Conservation (phyloP, 768 basidiomycete species). For the Lyophyllum decastes region DNA sequence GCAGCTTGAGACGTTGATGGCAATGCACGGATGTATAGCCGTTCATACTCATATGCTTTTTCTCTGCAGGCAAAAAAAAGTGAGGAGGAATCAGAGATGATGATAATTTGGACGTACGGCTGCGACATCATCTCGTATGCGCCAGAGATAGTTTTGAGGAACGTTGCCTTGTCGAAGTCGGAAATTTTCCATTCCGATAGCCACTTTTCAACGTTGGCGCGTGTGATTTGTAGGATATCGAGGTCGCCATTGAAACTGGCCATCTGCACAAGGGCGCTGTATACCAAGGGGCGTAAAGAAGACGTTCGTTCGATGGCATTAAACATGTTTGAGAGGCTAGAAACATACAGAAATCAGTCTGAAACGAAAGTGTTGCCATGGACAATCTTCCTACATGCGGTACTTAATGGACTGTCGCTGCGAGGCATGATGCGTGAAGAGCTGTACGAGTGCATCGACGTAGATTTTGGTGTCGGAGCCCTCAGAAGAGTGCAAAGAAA, state of each 20-base stretch:
- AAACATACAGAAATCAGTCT: slow-evolving; percentile 8
- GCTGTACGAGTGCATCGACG: slow-evolving; percentile 53
- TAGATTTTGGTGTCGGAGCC: slow-evolving; percentile 56
- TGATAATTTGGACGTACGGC: slow-evolving; percentile 44
- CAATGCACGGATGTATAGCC: slow-evolving; percentile 63
- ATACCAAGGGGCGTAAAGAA: slow-evolving; percentile 62
- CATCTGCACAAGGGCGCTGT: slow-evolving; percentile 58
- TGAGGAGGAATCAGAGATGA: not conserved
- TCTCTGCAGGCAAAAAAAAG: slow-evolving; percentile 36
- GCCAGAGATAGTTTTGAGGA: slow-evolving; percentile 65
- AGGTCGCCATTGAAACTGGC: slow-evolving; percentile 65
- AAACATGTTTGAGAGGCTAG: slow-evolving; percentile 80
- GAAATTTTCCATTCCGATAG: slow-evolving; percentile 73
- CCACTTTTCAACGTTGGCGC: slow-evolving; percentile 72
- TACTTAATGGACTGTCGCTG: slow-evolving; percentile 66
- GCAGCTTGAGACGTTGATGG: slow-evolving; percentile 53
- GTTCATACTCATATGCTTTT: slow-evolving; percentile 63
- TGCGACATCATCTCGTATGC: slow-evolving; percentile 58
- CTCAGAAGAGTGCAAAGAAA: slow-evolving; percentile 56
- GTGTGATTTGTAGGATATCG: slow-evolving; percentile 58
- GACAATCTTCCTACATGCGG: slow-evolving; percentile 58
- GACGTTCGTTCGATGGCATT: slow-evolving; percentile 73
- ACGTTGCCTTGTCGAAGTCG: slow-evolving; percentile 59
- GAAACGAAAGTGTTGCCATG: not conserved
- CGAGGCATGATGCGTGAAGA: slow-evolving; percentile 53